These are phyloP conservation scores for Penicillium thymicola DNA, from an alignment of 2,329 filamentous ascomycete genomes.

Conservation along the genomic window DNA sequence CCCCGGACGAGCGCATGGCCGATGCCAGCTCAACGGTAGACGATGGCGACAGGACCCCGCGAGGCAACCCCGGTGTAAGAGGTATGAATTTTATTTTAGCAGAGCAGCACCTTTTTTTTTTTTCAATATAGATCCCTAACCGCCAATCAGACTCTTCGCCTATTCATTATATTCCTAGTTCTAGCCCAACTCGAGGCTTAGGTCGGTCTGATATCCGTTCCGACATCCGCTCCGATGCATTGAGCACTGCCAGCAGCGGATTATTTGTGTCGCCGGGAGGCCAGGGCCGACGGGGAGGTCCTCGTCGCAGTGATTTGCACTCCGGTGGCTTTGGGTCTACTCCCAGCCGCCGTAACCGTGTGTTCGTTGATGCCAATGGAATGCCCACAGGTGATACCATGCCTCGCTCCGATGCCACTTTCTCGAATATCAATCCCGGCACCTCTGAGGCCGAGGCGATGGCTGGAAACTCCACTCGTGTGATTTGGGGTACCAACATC, in stretches of 20 bases:
- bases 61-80: slow-evolving; percentile 38
- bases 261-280: slow-evolving; percentile 70
- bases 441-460: slow-evolving; percentile 89
- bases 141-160: slow-evolving; percentile 74
- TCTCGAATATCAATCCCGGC: slow-evolving; percentile 69
- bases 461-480: slow-evolving; percentile 73
- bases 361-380: slow-evolving; percentile 64
- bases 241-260: slow-evolving; percentile 80
- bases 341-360: slow-evolving; percentile 52
- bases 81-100: slow-evolving; percentile 30
- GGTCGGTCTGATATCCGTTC: slow-evolving; percentile 44
- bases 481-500: slow-evolving; percentile 97
- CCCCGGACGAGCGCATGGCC: slow-evolving; percentile 41
- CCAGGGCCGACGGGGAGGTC: slow-evolving; percentile 51
- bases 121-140: slow-evolving; percentile 14
- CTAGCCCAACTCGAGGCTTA: slow-evolving; percentile 66
- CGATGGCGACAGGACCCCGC: slow-evolving; percentile 44
- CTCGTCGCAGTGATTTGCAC: slow-evolving; percentile 80
- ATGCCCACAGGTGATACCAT: slow-evolving; percentile 53
- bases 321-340: slow-evolving; percentile 65
- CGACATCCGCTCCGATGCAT: slow-evolving; percentile 65
- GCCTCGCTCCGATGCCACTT: slow-evolving; percentile 58
- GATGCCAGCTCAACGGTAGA: slow-evolving; percentile 50
- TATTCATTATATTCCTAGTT: slow-evolving; percentile 85
- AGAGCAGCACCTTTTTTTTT: not conserved